phyloP scores from a whole-genome alignment of 78 protist species.

The Dictyostelium purpureum region DNA sequence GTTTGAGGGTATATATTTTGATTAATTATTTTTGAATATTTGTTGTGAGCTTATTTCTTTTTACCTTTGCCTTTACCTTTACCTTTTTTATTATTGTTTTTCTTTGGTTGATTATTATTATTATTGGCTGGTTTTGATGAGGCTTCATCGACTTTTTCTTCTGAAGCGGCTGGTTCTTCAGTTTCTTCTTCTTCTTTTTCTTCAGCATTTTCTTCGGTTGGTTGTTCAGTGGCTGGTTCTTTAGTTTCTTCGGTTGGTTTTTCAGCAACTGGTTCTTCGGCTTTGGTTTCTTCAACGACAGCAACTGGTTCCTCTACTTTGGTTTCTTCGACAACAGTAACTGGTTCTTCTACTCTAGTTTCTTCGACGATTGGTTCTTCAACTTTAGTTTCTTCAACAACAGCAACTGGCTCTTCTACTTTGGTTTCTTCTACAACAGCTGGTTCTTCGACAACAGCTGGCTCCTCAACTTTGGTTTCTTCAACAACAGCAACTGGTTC shows the following conservation, averaged over 20 bases:
- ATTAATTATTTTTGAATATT: too few species aligned
- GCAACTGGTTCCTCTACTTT: background rate
- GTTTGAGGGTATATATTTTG: too few species aligned
- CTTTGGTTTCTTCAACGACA: background rate
- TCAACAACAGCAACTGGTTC: conserved; percentile 14
- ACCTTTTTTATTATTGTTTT: background rate
- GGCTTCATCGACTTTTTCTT: background rate
- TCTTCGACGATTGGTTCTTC: too few species aligned
- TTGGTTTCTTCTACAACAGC: conserved; percentile 6
- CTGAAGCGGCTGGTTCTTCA: background rate
- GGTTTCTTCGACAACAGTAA: too few species aligned
- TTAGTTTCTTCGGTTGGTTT: background rate
- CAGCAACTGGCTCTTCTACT: conserved; percentile 22
- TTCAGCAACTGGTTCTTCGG: background rate
- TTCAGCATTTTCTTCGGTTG: background rate
- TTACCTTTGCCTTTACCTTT: background rate
- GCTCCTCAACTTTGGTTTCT: background rate
- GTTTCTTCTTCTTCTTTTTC: conserved; percentile 27
- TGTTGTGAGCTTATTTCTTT: too few species aligned
- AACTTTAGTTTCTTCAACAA: too few species aligned
- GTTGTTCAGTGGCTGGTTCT: background rate
- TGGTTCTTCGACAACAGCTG: background rate
- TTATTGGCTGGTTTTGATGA: background rate
- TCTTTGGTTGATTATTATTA: background rate
- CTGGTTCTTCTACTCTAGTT: too few species aligned